phyloP scores from a whole-genome alignment of 805 yeast genomes.

The Sugiyamaella chiloensis region DNA sequence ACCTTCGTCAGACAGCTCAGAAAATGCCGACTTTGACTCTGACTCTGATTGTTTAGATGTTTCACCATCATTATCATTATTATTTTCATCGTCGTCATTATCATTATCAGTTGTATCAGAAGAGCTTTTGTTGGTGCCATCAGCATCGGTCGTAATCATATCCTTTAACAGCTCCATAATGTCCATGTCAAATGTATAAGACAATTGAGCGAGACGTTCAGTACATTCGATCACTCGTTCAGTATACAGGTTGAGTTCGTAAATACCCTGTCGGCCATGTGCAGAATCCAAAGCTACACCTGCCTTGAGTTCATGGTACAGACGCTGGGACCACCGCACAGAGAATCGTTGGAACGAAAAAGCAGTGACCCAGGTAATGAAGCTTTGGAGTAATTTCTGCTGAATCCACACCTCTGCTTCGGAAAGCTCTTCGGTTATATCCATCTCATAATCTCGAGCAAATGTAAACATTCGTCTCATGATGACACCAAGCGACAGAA shows the following conservation, averaged over 20 bases:
- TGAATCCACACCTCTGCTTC: slow-evolving; percentile 48
- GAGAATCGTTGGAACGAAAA: slow-evolving; percentile 34
- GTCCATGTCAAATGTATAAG: slow-evolving; percentile 65
- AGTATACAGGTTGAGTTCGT: slow-evolving; percentile 29
- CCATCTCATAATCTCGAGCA: slow-evolving; percentile 51
- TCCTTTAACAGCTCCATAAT: slow-evolving; percentile 30
- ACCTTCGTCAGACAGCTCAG: slow-evolving; percentile 33
- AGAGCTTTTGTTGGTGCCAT: too few species aligned
- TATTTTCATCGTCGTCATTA: slow-evolving; percentile 36
- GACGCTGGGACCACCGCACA: slow-evolving; percentile 32
- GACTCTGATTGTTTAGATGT: slow-evolving; percentile 1
- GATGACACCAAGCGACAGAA: slow-evolving; percentile 40
- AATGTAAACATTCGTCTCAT: slow-evolving; percentile 58
- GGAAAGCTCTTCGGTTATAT: slow-evolving; percentile 41
- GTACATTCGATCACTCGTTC: slow-evolving; percentile 34
- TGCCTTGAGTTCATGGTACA: slow-evolving; percentile 33
- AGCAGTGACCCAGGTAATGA: slow-evolving; percentile 53
- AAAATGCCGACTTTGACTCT: slow-evolving; percentile 15
- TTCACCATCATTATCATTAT: slow-evolving; percentile 29
- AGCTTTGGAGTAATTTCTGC: slow-evolving; percentile 59
- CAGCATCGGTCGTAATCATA: slow-evolving; percentile 41
- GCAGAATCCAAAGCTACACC: slow-evolving; percentile 28
- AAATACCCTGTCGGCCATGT: slow-evolving; percentile 18
- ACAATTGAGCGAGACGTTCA: slow-evolving; percentile 47
- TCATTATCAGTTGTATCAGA: slow-evolving; percentile 29